Base-by-base conservation (phyloP, 371 early-diverging fungal species). In the Saksenaea vasiformis region DNA sequence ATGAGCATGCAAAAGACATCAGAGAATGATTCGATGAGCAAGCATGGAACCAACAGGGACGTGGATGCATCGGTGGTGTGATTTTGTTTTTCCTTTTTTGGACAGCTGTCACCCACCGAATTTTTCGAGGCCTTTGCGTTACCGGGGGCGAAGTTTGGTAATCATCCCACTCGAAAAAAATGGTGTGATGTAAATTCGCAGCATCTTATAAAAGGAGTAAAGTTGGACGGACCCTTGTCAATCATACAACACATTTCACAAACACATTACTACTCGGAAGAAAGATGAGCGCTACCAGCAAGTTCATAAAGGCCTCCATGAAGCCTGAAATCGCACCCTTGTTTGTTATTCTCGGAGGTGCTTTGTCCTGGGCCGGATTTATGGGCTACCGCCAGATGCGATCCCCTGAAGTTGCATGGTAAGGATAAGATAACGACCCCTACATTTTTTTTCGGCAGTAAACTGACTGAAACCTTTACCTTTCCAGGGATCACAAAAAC, bases 321-420 rank as follows among this genome's bases (percentile, higher is more conserved):
- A 64, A 73, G 55, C 77, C 80, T 31, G 77, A 79, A 70, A 64
- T 79, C 41, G 60, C 58, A 34, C 80, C 77, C 19, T 57, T 79
- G 13, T 17, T 79, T 19, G 62, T 43, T 19, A 71, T 76, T 34
- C 56, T 79, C 13, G 60, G 66, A 31, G 55, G 62, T 53, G 77
- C 80, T 37, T 17, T 79, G 13, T 0, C 37, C 28, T 71, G 73
- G 34, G 75, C 70, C 26, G 68, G 17, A 5, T 79, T 57, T 28
- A 68, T 79, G 58, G 55, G 63, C n/a, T 8, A 44, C 9, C 70
- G 72, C 64, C 70, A 68, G 55, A 62, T 73, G 7, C 56, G 56
- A 24, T 69, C 75, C 35, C 80, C 77, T 56, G 80, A 80, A 69
- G 80, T 80, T 3, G 60, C 66, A 7, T 80, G 77, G 79, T 65